These are phyloP conservation scores for Rhizopus microsporus DNA, from an alignment of 371 early-diverging fungal species.

Conservation along the genomic window DNA sequence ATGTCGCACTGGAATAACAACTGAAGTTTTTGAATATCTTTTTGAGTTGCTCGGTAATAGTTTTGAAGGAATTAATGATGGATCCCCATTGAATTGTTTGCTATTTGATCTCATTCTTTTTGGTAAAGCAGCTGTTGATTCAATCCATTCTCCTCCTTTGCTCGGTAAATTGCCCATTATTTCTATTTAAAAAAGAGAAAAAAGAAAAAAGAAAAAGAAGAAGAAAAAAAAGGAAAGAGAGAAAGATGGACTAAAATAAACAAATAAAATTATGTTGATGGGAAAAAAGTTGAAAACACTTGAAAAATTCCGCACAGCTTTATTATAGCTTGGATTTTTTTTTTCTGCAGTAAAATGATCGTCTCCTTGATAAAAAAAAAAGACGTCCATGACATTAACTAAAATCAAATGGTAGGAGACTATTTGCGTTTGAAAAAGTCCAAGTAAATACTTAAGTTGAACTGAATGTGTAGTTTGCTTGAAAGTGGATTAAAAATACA, in stretches of 20 bases:
- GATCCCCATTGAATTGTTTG: neutral
- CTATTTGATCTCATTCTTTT: too few relatives aligned
- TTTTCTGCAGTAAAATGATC: too few relatives aligned
- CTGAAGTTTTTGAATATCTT: neutral
- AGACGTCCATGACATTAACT: too few relatives aligned
- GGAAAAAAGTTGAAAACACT: slow-evolving; percentile 9
- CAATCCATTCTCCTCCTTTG: slow-evolving; percentile 16
- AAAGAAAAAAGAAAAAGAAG: neutral
- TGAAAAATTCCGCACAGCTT: slow-evolving; percentile 15
- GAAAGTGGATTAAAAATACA: too few relatives aligned
- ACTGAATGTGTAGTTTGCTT: neutral
- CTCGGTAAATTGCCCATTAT: slow-evolving; percentile 27
- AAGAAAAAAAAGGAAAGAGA: neutral
- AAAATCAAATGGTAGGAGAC: too few relatives aligned
- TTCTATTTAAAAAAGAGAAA: neutral
- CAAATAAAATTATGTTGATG: slow-evolving; percentile 3
- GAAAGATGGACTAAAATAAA: neutral
- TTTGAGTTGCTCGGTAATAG: neutral
- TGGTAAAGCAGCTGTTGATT: neutral
- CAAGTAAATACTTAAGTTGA: neutral
- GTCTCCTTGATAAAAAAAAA: too few relatives aligned
- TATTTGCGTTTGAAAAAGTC: too few relatives aligned
- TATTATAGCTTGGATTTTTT: neutral
- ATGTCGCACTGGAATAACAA: slow-evolving; percentile 22
- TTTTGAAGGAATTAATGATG: neutral